Base-by-base conservation (phyloP, 2,329 filamentous ascomycete species). In the Ophiostoma piceae region DNA sequence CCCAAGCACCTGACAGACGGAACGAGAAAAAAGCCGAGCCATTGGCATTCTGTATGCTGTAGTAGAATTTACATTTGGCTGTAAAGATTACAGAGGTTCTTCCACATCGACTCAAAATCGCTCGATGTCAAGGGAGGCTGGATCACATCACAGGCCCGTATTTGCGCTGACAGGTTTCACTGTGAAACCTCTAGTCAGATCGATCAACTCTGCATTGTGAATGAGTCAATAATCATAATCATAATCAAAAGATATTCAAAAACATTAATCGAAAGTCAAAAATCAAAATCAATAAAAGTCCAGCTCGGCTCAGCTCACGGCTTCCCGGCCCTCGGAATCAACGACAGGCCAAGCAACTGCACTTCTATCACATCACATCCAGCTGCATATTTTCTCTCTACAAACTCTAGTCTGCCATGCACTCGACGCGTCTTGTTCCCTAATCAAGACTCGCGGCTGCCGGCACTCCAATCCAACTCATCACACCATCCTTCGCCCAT, bases 151-250 rank as follows among this genome's bases (percentile, higher is more conserved):
- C 22, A 47, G 43, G n/a, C 22, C 51, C 51, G 51, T 37, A 64
- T 64, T 35, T 35, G 3, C 57, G 60, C 60, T 35, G 60, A 37
- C 60, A n/a, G 60, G 60, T 64, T 37, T 64, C 60, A 64, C 60
- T 37, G 14, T 37, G 60, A 64, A 64, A 64, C 60, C 16, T 37
- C 16, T 57, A 57, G 22, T 11, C 9, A 41, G 39, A 26, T 57
- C n/a, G n/a, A 26, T 29, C n/a, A 41, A 14, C 39, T 39, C 37
- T 14, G 39, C 12, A 41, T 41, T 41, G 26, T 41, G 39, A 51
- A 51, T 51, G 47, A 47, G 43, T n/a, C 43, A 47, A n/a, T 47
- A 16, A 57, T 9, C 9, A 57, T 1, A 57, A 12, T 29, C 22
- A 57, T 14, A 29, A 11, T 29, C 1, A 29, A 2, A 26, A 57